Evolutionary conservation across 768 basidiomycete genomes (phyloP).

Genomic region (Amanita rubescens): DNA sequence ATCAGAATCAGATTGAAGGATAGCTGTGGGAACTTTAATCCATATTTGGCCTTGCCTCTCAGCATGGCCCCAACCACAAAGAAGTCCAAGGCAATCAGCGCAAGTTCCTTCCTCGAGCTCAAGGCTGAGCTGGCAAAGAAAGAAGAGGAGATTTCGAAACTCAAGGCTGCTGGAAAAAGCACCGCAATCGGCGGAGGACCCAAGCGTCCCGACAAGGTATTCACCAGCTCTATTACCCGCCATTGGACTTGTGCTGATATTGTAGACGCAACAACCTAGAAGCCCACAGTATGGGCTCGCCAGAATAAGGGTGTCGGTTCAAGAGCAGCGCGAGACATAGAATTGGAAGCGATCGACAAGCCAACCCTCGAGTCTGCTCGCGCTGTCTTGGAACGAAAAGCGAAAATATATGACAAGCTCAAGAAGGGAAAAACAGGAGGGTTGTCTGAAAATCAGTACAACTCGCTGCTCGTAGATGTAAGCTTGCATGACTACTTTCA

Average conservation of each 20-base stretch:
- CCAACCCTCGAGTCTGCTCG: constrained; percentile 68
- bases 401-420: constrained; percentile 74
- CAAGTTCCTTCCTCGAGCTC: constrained; percentile 76
- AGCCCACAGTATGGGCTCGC: constrained; percentile 69
- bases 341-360: constrained; percentile 61
- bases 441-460: constrained; percentile 66
- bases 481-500: constrained; percentile 18
- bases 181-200: constrained; percentile 52
- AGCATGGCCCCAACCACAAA: constrained; percentile 47
- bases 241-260: constrained; percentile 1
- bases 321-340: constrained; percentile 60
- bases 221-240: constrained; percentile 4
- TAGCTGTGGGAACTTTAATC: background rate
- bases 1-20: too few relatives aligned
- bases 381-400: constrained; percentile 67
- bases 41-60: background rate
- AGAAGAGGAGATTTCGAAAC: constrained; percentile 49
- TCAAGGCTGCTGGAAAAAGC: constrained; percentile 51
- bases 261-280: constrained; percentile 33
- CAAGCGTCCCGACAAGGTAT: constrained; percentile 66
- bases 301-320: constrained; percentile 67
- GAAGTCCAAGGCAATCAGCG: constrained; percentile 63
- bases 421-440: constrained; percentile 74
- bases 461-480: constrained; percentile 70
- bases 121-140: constrained; percentile 64